These are phyloP conservation scores for Clonostachys byssicola DNA, from an alignment of 2,329 filamentous ascomycete genomes.

Conservation along the genomic window DNA sequence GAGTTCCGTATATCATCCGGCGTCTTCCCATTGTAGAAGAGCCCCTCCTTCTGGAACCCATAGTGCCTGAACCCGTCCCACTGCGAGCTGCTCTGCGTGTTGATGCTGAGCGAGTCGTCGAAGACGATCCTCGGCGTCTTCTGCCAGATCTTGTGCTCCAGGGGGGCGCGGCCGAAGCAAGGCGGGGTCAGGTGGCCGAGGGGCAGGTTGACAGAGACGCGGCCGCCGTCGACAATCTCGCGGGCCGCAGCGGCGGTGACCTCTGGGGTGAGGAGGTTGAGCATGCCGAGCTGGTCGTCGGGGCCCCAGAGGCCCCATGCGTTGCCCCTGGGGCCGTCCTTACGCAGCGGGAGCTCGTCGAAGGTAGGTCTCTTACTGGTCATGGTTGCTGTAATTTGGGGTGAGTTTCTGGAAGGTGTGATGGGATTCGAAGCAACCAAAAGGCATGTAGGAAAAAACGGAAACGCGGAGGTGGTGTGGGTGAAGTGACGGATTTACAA, in stretches of 20 bases:
- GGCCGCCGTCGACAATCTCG: slow-evolving; percentile 19
- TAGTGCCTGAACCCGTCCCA: slow-evolving; percentile 33
- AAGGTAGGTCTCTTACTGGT: slow-evolving; percentile 20
- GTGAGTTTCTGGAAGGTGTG: too few relatives aligned
- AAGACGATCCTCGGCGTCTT: slow-evolving; percentile 20
- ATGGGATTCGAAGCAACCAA: too few relatives aligned
- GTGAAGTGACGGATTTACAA: too few relatives aligned
- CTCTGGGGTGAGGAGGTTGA: slow-evolving; percentile 45
- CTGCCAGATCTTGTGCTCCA: slow-evolving; percentile 19
- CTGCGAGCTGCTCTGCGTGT: slow-evolving; percentile 30
- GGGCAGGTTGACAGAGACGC: slow-evolving; percentile 26
- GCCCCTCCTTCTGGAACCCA: slow-evolving; percentile 27
- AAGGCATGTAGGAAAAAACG: too few relatives aligned
- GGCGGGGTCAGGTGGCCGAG: slow-evolving; percentile 22
- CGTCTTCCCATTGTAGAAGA: slow-evolving; percentile 24
- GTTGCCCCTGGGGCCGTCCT: slow-evolving; percentile 44
- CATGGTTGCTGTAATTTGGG: too few relatives aligned
- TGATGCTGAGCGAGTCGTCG: slow-evolving; percentile 24
- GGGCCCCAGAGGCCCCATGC: slow-evolving; percentile 52
- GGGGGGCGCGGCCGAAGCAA: slow-evolving; percentile 21
- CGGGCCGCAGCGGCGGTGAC: slow-evolving; percentile 13
- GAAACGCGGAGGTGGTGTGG: too few relatives aligned
- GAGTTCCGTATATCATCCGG: slow-evolving; percentile 37
- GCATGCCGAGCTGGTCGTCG: slow-evolving; percentile 45
- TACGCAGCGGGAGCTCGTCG: slow-evolving; percentile 41